Evolutionary conservation across 805 yeast genomes (phyloP).

Genomic region (Candida ipomoeae): DNA sequence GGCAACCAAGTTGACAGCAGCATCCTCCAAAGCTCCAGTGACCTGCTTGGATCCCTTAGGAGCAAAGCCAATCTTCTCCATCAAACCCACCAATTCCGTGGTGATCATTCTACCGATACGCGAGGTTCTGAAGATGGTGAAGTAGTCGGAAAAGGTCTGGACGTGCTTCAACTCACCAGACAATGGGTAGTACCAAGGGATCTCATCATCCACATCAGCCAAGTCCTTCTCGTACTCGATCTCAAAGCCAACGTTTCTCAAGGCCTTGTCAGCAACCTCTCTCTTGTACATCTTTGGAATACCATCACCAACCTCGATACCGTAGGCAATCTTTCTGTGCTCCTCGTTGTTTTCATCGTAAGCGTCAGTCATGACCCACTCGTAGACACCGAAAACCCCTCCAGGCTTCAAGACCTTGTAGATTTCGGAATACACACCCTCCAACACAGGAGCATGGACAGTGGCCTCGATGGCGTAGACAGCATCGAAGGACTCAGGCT

Average conservation of each 20-base stretch:
- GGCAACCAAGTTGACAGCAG: constrained; percentile 89
- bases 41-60: constrained; percentile 89
- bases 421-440: constrained; percentile 93
- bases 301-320: constrained; percentile 98
- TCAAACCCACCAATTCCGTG: constrained; percentile 68
- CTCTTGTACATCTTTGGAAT: constrained; percentile 93
- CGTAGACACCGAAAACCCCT: constrained; percentile 96
- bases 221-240: constrained; percentile 72
- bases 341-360: constrained; percentile 83
- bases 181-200: constrained; percentile 98
- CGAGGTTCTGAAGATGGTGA: constrained; percentile 86
- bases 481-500: constrained; percentile 85
- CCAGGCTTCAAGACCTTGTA: constrained; percentile 96
- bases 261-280: constrained; percentile 83
- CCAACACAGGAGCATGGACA: constrained; percentile 93
- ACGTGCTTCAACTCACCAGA: constrained; percentile 90
- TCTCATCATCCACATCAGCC: constrained; percentile 74
- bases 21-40: constrained; percentile 90
- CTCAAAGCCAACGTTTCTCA: constrained; percentile 83
- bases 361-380: constrained; percentile 97
- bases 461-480: constrained; percentile 99
- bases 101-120: constrained; percentile 81
- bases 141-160: constrained; percentile 71
- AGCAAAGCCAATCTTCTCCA: constrained; percentile 84
- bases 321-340: constrained; percentile 93